Percentiles rank a stretch among this genome's conserved stretches.
phyloP scores from a whole-genome alignment of 2,329 filamentous ascomycete species.

The Lecanoromycetidae sp. region DNA sequence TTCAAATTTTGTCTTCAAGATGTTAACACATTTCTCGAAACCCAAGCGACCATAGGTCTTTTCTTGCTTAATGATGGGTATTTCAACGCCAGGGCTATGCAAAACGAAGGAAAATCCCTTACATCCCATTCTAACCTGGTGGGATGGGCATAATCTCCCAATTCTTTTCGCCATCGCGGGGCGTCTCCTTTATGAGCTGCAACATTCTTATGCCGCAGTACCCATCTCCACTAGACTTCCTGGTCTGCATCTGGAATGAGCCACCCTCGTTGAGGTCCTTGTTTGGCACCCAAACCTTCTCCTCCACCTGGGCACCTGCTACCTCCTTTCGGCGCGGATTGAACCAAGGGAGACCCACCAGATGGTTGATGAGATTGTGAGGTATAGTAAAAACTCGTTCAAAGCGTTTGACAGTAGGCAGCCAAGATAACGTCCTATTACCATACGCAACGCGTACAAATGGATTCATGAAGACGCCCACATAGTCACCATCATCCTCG shows the following conservation, averaged over 20 bases:
- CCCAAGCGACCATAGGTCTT: no score
- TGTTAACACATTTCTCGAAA: no score
- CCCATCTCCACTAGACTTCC: slow-evolving; percentile 32
- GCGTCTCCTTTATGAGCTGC: slow-evolving; percentile 34
- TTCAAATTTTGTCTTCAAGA: no score
- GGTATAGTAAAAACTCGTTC: slow-evolving; percentile 51
- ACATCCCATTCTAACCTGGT: slow-evolving; percentile 14
- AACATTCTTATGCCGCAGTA: slow-evolving; percentile 34
- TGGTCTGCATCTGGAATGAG: slow-evolving; percentile 29
- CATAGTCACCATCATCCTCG: slow-evolving; percentile 29
- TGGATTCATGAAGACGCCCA: slow-evolving; percentile 61
- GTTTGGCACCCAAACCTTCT: slow-evolving; percentile 32
- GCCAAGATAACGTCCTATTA: slow-evolving; percentile 43
- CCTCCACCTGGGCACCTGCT: slow-evolving; percentile 38
- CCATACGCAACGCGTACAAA: slow-evolving; percentile 62
- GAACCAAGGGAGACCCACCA: slow-evolving; percentile 44
- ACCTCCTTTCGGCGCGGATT: slow-evolving; percentile 51
- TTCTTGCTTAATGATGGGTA: neutral
- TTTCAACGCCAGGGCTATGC: neutral
- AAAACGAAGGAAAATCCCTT: neutral
- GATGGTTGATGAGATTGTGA: slow-evolving; percentile 46
- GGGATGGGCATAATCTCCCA: slow-evolving; percentile 35
- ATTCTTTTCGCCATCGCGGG: slow-evolving; percentile 32
- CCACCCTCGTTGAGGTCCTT: slow-evolving; percentile 23
- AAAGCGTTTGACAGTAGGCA: slow-evolving; percentile 49